Conservation (phyloP, 2,329 filamentous ascomycete species). For the Diaporthe sp. region DNA sequence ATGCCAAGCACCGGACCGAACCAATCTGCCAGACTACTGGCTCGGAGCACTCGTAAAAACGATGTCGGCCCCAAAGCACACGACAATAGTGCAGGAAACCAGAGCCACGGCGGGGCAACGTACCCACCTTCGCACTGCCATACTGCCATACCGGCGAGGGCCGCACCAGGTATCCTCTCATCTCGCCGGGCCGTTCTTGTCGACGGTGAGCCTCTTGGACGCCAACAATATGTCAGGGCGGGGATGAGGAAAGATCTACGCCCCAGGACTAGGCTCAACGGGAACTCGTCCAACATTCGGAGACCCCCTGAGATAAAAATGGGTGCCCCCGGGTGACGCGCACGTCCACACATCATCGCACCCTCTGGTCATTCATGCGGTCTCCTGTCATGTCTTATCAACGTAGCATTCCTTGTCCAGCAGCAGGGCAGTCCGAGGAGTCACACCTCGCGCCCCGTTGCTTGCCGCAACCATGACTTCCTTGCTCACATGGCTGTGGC, state of each 20-base stretch:
- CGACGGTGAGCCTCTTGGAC: constrained; percentile 8
- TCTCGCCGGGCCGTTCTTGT: neutral
- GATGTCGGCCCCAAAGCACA: neutral
- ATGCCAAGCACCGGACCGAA: constrained; percentile 14
- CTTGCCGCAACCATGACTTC: neutral
- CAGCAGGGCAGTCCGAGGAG: constrained; percentile 5
- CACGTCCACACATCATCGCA: constrained; percentile 4
- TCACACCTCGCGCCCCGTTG: neutral
- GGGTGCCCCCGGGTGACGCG: constrained; percentile 11
- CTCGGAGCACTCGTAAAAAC: neutral
- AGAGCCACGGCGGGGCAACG: neutral
- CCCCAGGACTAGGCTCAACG: neutral
- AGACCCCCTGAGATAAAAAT: constrained; percentile 13
- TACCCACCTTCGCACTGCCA: neutral
- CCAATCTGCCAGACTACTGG: neutral
- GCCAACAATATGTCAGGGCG: neutral
- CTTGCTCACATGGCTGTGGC: neutral
- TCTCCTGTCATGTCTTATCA: neutral
- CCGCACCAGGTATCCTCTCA: neutral
- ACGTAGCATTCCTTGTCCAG: neutral
- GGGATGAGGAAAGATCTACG: neutral
- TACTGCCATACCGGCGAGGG: neutral
- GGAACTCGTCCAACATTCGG: constrained; percentile 7
- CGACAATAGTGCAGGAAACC: constrained; percentile 1
- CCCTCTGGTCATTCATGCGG: neutral